These are phyloP conservation scores for Ophiorrhiza pumila DNA, from an alignment of 257 asterid genomes.

Conservation along the genomic window DNA sequence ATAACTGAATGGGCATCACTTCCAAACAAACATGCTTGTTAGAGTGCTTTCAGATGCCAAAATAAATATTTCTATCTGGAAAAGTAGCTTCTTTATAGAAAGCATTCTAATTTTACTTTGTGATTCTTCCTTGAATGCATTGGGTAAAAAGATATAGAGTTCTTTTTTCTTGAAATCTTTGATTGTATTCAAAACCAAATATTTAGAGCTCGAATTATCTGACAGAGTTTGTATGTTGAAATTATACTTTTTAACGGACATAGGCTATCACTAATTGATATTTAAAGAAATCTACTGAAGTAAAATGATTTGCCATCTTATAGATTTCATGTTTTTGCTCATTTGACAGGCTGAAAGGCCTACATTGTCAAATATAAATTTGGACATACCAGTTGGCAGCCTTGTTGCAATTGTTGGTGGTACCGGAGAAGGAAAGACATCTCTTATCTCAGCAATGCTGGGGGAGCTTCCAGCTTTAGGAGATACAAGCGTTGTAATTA, in stretches of 20 bases:
- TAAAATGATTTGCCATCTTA: neutral
- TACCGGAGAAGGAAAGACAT: conserved; percentile 96
- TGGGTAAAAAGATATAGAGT: neutral
- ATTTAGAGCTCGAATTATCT: neutral
- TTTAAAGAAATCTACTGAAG: neutral
- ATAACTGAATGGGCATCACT: neutral
- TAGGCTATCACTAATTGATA: neutral
- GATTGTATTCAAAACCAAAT: neutral
- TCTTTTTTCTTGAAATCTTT: neutral
- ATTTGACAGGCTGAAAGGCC: conserved; percentile 61
- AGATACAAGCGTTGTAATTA: conserved; percentile 55
- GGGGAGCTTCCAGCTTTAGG: conserved; percentile 82
- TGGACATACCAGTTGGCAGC: conserved; percentile 81
- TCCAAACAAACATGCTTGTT: neutral
- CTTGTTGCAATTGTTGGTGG: conserved; percentile 86
- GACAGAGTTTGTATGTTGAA: neutral
- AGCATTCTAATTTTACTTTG: neutral
- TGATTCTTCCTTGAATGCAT: neutral
- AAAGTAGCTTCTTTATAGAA: too few species aligned
- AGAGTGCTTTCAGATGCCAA: neutral
- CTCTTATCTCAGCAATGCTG: conserved; percentile 81
- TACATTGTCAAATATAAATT: conserved; percentile 64
- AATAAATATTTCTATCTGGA: neutral
- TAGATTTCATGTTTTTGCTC: conserved; percentile 1
- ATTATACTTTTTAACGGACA: too few species aligned